Conservation (phyloP, 1,139 yeast genomes). For the Pneumocystis jirovecii region DNA sequence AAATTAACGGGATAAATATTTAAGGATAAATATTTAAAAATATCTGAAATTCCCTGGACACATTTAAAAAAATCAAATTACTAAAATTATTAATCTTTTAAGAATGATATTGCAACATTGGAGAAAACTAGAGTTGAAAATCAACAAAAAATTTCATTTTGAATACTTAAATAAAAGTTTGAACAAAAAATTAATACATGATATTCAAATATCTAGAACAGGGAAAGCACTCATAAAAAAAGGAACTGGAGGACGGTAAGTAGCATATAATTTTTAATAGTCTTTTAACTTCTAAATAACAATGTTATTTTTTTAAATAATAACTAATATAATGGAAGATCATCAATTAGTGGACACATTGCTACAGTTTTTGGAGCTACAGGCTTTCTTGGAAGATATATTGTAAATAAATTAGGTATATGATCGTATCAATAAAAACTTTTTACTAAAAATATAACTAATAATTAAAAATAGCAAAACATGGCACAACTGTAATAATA, state of each 20-base stretch:
- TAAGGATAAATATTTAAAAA: too few species aligned
- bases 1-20: neutral
- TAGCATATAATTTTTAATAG: neutral
- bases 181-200: slow-evolving; percentile 29
- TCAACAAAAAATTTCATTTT: neutral
- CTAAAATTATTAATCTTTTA: neutral
- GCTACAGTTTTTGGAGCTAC: slow-evolving; percentile 80
- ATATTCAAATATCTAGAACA: slow-evolving; percentile 56
- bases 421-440: slow-evolving; percentile 1
- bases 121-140: neutral
- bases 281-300: neutral
- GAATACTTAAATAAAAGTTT: neutral
- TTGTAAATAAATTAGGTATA: slow-evolving; percentile 42
- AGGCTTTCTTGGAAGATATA: slow-evolving; percentile 65
- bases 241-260: slow-evolving; percentile 53
- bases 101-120: neutral
- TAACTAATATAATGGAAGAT: slow-evolving; percentile 25
- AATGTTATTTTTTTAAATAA: neutral
- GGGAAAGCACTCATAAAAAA: slow-evolving; percentile 59
- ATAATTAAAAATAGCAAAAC: slow-evolving; percentile 35
- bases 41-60: neutral
- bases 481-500: slow-evolving; percentile 62
- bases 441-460: slow-evolving; percentile 1
- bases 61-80: too few species aligned
- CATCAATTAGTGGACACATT: slow-evolving; percentile 81